Evolutionary conservation across 805 yeast species (phyloP), one percentile per base, ranked within the genome.

Genomic region (Kodamaea leandrae): DNA sequence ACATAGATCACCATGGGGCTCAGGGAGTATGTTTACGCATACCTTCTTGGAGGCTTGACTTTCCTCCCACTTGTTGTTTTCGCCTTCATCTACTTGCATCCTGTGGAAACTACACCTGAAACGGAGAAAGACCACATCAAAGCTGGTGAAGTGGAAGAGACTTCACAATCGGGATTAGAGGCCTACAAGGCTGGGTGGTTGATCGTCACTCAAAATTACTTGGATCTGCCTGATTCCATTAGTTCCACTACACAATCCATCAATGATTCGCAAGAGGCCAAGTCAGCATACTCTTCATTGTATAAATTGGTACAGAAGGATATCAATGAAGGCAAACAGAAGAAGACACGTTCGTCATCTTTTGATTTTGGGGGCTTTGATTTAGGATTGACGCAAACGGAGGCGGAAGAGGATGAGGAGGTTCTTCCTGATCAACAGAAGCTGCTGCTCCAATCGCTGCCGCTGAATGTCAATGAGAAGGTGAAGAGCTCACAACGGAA

Each of bases 31-130:
- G 32, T 38, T 10, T 38, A 32, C 14, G 66, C 74, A 0, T 88
- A 87, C 55, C 37, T 87, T 2, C 32, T 85, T 2, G 97, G 97
- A 5, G 96, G 96, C 0, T 37, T 88, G 6, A 87, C 96, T 0
- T 78, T 90, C 47, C 60, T 87, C 16, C 96, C 96, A 1, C 45
- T 82, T 26, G 43, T 77, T 1, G 26, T 80, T 0, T 21, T 71
- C 2, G 51, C 56, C 1, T 56, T 73, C 24, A 44, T 76, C 14
- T 75, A 60, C 48, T 49, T 69, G 26, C 63, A 72, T 36, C 41
- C 41, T 9, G 32, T 20, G 10, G 20, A 16, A 16, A 67, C 13
- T 15, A 12, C n/a, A 29, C 2, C 18, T 4, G 7, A 35, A 26
- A 2, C 49, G 44, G 10, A 37, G 43, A 9, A 16, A 17, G 29